A percentile compares a stretch with the other conserved stretches of the same genome.
phyloP scores from a whole-genome alignment of 495 filamentous ascomycete species.

The Amorphotheca resinae region DNA sequence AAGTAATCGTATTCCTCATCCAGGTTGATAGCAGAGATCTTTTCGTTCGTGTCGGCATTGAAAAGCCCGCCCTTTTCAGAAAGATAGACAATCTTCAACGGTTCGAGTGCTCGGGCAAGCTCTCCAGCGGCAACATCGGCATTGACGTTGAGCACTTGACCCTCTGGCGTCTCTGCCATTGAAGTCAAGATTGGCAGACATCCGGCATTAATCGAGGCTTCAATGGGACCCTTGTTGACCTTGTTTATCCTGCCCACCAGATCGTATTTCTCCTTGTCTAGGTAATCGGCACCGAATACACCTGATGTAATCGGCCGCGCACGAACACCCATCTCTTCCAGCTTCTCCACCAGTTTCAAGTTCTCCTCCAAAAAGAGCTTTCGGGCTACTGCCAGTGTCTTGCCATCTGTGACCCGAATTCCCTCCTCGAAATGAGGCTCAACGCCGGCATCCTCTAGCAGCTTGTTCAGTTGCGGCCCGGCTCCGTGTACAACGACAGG shows the following conservation, averaged over 20 bases:
- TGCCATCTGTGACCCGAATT: constrained; percentile 90
- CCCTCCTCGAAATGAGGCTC: constrained; percentile 96
- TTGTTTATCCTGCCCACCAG: constrained; percentile 90
- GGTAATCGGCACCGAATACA: constrained; percentile 89
- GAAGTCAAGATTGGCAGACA: constrained; percentile 92
- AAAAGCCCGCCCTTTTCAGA: constrained; percentile 96
- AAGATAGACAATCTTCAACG: constrained; percentile 95
- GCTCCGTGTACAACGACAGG: constrained; percentile 96
- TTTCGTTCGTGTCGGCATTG: constrained; percentile 84
- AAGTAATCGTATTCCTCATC: constrained; percentile 94
- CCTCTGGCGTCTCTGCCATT: constrained; percentile 89
- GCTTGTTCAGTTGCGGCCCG: constrained; percentile 89
- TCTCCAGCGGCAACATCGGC: constrained; percentile 95
- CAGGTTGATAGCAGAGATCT: constrained; percentile 95
- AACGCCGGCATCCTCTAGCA: constrained; percentile 83
- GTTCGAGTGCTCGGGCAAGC: constrained; percentile 77
- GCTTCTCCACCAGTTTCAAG: constrained; percentile 81
- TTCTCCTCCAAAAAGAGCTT: constrained; percentile 94
- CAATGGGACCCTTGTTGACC: constrained; percentile 83
- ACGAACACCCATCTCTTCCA: constrained; percentile 83
- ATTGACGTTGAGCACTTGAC: constrained; percentile 95
- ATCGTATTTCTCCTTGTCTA: constrained; percentile 90
- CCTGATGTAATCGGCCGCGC: constrained; percentile 87
- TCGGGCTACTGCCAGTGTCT: constrained; percentile 81
- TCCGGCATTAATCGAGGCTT: constrained; percentile 82